phyloP scores from a whole-genome alignment of 2,329 filamentous ascomycete genomes.

The Penicillium sp. region DNA sequence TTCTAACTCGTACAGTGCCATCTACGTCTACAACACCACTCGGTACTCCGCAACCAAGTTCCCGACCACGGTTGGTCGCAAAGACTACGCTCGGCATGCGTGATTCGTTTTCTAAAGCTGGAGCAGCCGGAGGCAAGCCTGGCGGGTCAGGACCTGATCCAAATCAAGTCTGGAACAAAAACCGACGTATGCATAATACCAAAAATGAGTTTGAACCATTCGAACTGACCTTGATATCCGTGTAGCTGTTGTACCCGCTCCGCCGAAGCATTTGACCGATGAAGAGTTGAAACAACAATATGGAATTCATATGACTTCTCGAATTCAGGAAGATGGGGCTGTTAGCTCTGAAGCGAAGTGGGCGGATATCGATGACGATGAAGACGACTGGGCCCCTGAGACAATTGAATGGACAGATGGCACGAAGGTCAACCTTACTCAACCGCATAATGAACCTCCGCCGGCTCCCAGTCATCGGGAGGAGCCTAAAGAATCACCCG shows the following conservation, averaged over 20 bases:
- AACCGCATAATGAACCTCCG: conserved; percentile 34
- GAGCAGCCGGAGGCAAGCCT: conserved; percentile 46
- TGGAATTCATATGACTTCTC: conserved; percentile 65
- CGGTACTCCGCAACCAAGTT: conserved; percentile 44
- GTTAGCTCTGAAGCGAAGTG: conserved; percentile 62
- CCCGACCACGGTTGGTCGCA: conserved; percentile 61
- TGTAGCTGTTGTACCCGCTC: conserved; percentile 53
- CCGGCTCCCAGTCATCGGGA: conserved; percentile 24
- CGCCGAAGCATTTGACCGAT: conserved; percentile 65
- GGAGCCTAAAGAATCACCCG: conserved; percentile 24
- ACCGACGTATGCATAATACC: conserved; percentile 52
- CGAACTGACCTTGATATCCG: conserved; percentile 21
- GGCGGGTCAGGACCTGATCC: conserved; percentile 59
- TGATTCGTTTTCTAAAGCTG: conserved; percentile 51
- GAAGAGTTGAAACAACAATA: conserved; percentile 69
- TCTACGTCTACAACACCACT: conserved; percentile 41
- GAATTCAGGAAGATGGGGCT: conserved; percentile 61
- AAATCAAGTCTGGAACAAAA: conserved; percentile 70
- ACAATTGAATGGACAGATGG: conserved; percentile 69
- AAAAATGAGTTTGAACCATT: not conserved
- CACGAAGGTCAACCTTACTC: conserved; percentile 61
- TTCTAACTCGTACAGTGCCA: conserved; percentile 26
- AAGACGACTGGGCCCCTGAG: conserved; percentile 67
- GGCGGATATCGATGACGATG: conserved; percentile 68
- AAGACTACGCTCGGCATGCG: conserved; percentile 58